phyloP scores from a whole-genome alignment of 1,284 basidiomycete species.

The Pseudozyma hubeiensis region DNA sequence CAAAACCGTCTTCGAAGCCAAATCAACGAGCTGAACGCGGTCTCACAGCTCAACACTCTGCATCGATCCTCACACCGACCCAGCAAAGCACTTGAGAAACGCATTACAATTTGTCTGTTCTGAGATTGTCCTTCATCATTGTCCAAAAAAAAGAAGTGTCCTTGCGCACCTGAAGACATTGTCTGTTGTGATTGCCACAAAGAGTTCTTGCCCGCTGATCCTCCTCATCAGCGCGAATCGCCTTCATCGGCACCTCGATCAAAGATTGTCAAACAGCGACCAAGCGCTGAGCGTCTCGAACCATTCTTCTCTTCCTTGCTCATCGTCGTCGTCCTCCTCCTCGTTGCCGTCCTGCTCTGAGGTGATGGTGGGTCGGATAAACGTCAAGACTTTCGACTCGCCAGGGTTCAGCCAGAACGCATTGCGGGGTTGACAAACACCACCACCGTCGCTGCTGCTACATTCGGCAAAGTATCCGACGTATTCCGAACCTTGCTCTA shows the following conservation, averaged over 20 bases:
- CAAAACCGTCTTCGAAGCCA: too few species aligned
- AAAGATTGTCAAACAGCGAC: conserved; percentile 22
- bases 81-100: too few species aligned
- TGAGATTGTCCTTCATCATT: too few species aligned
- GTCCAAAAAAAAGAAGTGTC: too few species aligned
- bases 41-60: too few species aligned
- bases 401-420: conserved; percentile 30
- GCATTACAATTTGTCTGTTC: too few species aligned
- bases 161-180: too few species aligned
- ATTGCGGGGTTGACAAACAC: conserved; percentile 15
- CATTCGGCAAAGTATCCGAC: conserved; percentile 72
- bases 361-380: conserved; percentile 3
- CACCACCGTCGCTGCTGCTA: not conserved
- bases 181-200: too few species aligned
- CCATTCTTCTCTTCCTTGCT: not conserved
- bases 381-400: conserved; percentile 2
- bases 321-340: not conserved
- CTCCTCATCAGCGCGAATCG: too few species aligned
- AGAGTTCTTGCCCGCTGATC: too few species aligned
- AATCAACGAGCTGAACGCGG: too few species aligned
- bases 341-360: not conserved
- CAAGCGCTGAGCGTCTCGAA: not conserved
- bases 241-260: not conserved
- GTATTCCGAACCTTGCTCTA: conserved; percentile 74
- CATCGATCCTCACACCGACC: too few species aligned